Evolutionary conservation across 2,329 filamentous ascomycete genomes (phyloP).

Genomic region (Colletotrichum spaethianum): DNA sequence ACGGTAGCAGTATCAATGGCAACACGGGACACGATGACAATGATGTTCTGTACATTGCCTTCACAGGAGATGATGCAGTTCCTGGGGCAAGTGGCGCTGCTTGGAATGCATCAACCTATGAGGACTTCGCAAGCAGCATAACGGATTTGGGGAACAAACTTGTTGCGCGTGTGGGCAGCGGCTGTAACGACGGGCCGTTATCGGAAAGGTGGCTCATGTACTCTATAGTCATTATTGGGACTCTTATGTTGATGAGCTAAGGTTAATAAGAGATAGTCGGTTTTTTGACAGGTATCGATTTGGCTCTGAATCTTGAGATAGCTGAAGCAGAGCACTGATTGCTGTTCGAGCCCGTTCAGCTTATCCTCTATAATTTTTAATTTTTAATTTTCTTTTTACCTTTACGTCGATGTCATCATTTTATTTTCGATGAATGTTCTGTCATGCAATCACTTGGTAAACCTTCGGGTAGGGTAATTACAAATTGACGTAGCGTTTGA

Average conservation of each 20-base stretch:
- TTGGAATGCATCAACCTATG: slow-evolving; percentile 66
- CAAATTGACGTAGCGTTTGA: no score
- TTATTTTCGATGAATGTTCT: no score
- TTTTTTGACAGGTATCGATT: background rate
- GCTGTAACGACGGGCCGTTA: background rate
- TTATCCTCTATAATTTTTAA: no score
- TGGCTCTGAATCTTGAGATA: no score
- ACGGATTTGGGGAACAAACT: slow-evolving; percentile 64
- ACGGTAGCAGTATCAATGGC: slow-evolving; percentile 66
- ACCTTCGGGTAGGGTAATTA: no score
- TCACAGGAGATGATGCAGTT: slow-evolving; percentile 69
- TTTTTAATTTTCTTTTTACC: no score
- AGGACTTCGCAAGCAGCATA: slow-evolving; percentile 69
- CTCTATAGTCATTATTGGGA: background rate
- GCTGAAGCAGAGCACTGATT: no score
- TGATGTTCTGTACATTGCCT: slow-evolving; percentile 75
- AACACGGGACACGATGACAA: slow-evolving; percentile 68
- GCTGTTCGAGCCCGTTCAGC: no score
- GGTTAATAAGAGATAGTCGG: background rate
- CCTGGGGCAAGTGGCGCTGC: slow-evolving; percentile 66
- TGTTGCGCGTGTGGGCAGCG: slow-evolving; percentile 54
- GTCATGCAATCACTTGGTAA: no score
- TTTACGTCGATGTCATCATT: no score
- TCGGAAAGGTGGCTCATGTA: background rate
- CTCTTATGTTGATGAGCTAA: background rate